These are phyloP conservation scores for Picochlorum sp. DNA, from an alignment of 139 green algal species.

Conservation along the genomic window DNA sequence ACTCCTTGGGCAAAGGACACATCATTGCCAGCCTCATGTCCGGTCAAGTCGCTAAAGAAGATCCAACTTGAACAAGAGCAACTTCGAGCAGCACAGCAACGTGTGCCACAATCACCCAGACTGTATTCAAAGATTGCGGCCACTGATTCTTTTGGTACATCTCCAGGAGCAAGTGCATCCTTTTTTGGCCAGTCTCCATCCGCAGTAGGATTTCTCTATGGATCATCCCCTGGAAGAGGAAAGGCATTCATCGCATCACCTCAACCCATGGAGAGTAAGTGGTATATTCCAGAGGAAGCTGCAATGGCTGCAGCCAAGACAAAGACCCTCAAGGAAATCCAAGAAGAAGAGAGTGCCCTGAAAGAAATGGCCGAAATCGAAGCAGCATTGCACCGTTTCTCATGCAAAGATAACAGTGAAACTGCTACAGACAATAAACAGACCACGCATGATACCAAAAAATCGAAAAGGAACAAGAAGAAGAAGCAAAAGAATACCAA, in stretches of 20 bases:
- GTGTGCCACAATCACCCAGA: background rate
- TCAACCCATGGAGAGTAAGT: conserved; percentile 24
- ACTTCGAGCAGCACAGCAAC: background rate
- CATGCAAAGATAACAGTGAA: no score
- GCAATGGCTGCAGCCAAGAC: background rate
- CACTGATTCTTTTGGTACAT: background rate
- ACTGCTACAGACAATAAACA: no score
- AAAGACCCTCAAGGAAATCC: conserved; percentile 25
- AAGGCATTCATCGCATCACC: conserved; percentile 8
- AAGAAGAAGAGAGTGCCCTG: conserved; percentile 29
- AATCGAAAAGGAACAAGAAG: no score
- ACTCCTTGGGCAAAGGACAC: no score
- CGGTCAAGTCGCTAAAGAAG: background rate
- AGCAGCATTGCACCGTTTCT: no score
- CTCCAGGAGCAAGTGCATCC: background rate
- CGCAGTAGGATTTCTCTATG: conserved; percentile 9
- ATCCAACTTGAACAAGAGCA: conserved; percentile 1
- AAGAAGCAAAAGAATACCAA: no score
- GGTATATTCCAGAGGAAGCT: conserved; percentile 30
- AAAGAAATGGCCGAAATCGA: conserved; percentile 15
- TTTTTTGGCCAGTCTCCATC: conserved; percentile 18
- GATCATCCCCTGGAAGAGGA: conserved; percentile 19
- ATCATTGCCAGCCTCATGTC: no score
- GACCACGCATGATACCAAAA: no score
- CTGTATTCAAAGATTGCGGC: background rate